phyloP scores from a whole-genome alignment of 2,329 filamentous ascomycete species.

The Cadophora sp. region DNA sequence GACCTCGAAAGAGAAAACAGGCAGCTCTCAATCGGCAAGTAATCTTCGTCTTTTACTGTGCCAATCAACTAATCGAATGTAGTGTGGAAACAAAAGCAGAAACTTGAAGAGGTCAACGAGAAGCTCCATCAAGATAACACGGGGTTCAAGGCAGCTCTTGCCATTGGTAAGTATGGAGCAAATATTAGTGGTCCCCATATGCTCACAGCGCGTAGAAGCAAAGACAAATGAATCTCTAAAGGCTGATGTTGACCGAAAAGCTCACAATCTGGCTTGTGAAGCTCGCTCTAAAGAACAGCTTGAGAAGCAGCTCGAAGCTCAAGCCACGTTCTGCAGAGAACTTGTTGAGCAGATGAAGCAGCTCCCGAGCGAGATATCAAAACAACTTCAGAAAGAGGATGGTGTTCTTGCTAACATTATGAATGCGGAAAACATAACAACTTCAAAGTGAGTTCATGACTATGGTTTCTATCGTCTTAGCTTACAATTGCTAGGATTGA shows the following conservation, averaged over 20 bases:
- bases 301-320: constrained; percentile 31
- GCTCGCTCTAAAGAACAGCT: constrained; percentile 29
- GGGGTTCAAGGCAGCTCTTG: not conserved
- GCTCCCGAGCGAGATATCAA: constrained; percentile 26
- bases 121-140: constrained; percentile 11
- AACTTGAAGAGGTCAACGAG: not conserved
- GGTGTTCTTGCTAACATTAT: constrained; percentile 35
- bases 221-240: constrained; percentile 25
- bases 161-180: not conserved
- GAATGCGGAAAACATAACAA: constrained; percentile 29
- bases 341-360: constrained; percentile 36
- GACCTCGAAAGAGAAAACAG: constrained; percentile 19
- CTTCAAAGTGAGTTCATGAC: constrained; percentile 41
- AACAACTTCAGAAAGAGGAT: constrained; percentile 35
- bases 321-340: constrained; percentile 31
- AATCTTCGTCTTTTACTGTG: not conserved
- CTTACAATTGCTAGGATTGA: constrained; percentile 37
- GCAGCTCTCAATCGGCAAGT: constrained; percentile 8
- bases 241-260: constrained; percentile 26
- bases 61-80: not conserved
- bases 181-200: not conserved
- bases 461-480: not conserved
- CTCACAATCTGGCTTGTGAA: constrained; percentile 32
- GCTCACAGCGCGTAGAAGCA: constrained; percentile 15
- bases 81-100: not conserved